Base-by-base conservation (phyloP, 306 rosid species). In the Cucumis melo region DNA sequence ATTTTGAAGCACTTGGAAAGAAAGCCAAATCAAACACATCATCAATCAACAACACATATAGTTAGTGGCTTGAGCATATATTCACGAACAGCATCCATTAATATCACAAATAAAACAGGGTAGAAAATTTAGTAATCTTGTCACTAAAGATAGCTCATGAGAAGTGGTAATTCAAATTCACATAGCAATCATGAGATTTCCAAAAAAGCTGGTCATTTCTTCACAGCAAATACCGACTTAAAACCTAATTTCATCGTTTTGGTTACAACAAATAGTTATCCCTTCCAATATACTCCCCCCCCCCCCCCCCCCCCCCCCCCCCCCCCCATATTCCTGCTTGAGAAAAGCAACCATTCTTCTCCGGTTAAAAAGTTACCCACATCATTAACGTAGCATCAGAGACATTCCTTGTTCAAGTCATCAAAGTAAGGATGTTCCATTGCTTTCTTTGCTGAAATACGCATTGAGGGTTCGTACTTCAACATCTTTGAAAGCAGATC, bases 391-490 rank as follows among this genome's bases (percentile, higher is more conserved):
- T 7, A 14, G 56, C 38, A 50, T 86, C 83, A 87, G 70, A 90
- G 89, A 77, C 73, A 66, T 17, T 57, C 84, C 87, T 85, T 87
- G 81, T 85, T 78, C 81, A 86, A 48, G 65, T 79, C 90, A 83
- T 87, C 85, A 57, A 95, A 95, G 84, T 95, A 92, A 39, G 87
- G 84, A 70, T 95, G 99, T 29, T 95, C 99, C 99, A 92, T 88
- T 5, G 98, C 98, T 81, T 87, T 90, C 92, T 95, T 92, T 0
- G 98, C 96, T 39, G 99, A 95, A 78, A 95, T 89, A 54, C 93
- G 83, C 60, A 29, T 83, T 6, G 90, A 51, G 64, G 91, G 98
- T 75, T 95, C 96, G 71, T 92, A 95, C 17, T 78, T 85, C 89
- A 94, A 75, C 99, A 94, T 92, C 87, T 94, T 93, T 50, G 86